Base-by-base conservation (phyloP, 768 basidiomycete genomes). In the Hydnomerulius pinastri region DNA sequence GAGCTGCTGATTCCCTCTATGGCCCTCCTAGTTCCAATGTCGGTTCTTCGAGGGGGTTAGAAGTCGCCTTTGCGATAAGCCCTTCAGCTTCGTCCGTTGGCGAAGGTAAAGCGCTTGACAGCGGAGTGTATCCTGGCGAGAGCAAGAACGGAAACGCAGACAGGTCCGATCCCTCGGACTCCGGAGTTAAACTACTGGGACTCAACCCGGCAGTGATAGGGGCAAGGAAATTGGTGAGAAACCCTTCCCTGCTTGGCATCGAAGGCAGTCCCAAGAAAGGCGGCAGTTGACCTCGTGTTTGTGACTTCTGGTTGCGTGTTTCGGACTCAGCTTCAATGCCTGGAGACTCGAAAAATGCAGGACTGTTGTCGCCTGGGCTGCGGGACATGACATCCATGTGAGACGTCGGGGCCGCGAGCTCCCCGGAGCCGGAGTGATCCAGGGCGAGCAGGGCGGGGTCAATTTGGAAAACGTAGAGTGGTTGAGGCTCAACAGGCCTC, bases 401-500 rank as follows among this genome's bases (percentile, higher is more conserved):
- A 24, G 17, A 37, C 30, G 20, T 8, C 44, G 7, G 6, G 30
- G 8, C 10, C 20, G 23, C 27, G 11, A 33, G 24, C 37, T 11
- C 33, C 9, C 38, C 28, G 25, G 12, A 8, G 1, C 48, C 56
- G 0, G 55, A 41, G 17, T 67, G 53, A 32, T 37, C 21, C 23
- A 54, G 47, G 18, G 56, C 49, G 36, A 70, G 57, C 27, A 70
- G 13, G 11, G 40, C 25, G 24, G 66, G 69, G 17, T 68, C 69
- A 33, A 68, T 69, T 39, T 62, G 62, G 24, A 62, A 38, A 9
- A 46, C 39, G 12, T 46, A 21, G 10, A 43, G n/a, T 3, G 49
- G 10, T n/a, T 20, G 10, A 0, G 12, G 25, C 36, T 6, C 17
- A 20, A 55, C n/a, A 18, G 62, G 54, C 0, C 56, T 58, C 4